Percentiles rank a stretch among this genome's conserved stretches.
Evolutionary conservation across 2,329 filamentous ascomycete genomes (phyloP).

Genomic region (Claviceps paspali): DNA sequence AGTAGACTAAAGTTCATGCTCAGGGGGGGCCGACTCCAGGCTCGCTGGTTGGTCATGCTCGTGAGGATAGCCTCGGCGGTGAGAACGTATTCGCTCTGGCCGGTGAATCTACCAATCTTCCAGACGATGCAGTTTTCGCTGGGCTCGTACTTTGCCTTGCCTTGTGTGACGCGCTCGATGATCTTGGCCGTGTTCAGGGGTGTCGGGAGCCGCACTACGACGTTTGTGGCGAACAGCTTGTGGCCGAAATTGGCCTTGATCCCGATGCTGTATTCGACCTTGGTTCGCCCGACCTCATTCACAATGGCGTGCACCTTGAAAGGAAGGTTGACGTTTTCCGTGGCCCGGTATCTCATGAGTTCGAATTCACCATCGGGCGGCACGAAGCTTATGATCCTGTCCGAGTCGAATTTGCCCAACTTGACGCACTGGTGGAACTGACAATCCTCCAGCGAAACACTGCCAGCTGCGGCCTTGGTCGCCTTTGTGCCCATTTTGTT

Average conservation of each 20-base stretch:
- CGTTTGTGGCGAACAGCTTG: slow-evolving; percentile 95
- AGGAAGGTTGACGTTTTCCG: slow-evolving; percentile 94
- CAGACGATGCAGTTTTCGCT: slow-evolving; percentile 96
- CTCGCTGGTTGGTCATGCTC: slow-evolving; percentile 95
- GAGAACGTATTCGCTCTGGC: slow-evolving; percentile 91
- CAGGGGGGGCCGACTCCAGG: slow-evolving; percentile 86
- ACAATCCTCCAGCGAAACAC: slow-evolving; percentile 91
- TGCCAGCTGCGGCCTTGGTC: slow-evolving; percentile 87
- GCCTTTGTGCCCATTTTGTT: slow-evolving; percentile 73
- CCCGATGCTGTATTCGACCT: slow-evolving; percentile 96
- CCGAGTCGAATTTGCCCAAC: slow-evolving; percentile 88
- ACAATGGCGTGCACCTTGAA: slow-evolving; percentile 99
- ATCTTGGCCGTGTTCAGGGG: slow-evolving; percentile 93
- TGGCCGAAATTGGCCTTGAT: slow-evolving; percentile 93
- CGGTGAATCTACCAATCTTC: slow-evolving; percentile 97
- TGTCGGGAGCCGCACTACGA: slow-evolving; percentile 84
- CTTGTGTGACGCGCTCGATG: slow-evolving; percentile 82
- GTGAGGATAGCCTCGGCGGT: slow-evolving; percentile 87
- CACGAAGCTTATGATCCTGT: slow-evolving; percentile 92
- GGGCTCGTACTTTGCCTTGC: slow-evolving; percentile 96
- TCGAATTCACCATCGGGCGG: slow-evolving; percentile 97
- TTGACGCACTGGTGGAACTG: slow-evolving; percentile 99
- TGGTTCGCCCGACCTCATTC: slow-evolving; percentile 90
- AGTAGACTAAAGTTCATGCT: slow-evolving; percentile 84
- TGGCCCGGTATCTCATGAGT: slow-evolving; percentile 95